Base-by-base conservation (phyloP, 441 rosid species). In the Pelargonium cotyledonis region DNA sequence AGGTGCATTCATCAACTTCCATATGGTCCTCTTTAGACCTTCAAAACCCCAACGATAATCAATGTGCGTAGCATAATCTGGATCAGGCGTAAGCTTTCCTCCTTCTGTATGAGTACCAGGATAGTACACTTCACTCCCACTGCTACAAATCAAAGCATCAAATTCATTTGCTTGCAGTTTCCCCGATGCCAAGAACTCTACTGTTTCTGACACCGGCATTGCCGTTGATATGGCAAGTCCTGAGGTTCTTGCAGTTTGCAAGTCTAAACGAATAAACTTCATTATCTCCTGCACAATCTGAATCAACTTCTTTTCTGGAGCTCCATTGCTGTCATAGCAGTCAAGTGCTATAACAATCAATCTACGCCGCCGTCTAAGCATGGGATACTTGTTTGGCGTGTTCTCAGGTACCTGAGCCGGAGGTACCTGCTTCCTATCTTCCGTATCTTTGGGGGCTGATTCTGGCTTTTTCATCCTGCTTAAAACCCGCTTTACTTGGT, bases 31-130 rank as follows among this genome's bases (percentile, higher is more conserved):
- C 81, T 86, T 85, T 35, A 94, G 88, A 68, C 99, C 99, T 65
- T 89, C 95, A 44, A 76, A 73, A 1, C 95, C 97, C 99, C 99
- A 94, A 0, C 93, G 89, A 62, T 91, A 94, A 61, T 88, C 97
- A 2, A 94, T 89, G 75, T 94, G 99, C 3, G 90, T 70, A 35
- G 91, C 84, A 72, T 94, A 94, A 78, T 94, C 99, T 1, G 92
- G 85, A 85, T 94, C 99, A 0, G 92, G 92, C 15, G 80, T 67
- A 74, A 91, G 88, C 81, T 83, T 89, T 31, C 97, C 86, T 76
- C 79, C 97, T 70, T 84, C 85, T 0, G 83, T 78, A 35, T 83
- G 80, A 49, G 79, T 69, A 35, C 92, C 95, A 0, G 97, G 99
- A 66, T 94, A 94, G 75, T 91, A 94, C 46, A 94, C 80, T 81